Base-by-base conservation (phyloP, 179 eudicot species). In the Drosera spatulata region DNA sequence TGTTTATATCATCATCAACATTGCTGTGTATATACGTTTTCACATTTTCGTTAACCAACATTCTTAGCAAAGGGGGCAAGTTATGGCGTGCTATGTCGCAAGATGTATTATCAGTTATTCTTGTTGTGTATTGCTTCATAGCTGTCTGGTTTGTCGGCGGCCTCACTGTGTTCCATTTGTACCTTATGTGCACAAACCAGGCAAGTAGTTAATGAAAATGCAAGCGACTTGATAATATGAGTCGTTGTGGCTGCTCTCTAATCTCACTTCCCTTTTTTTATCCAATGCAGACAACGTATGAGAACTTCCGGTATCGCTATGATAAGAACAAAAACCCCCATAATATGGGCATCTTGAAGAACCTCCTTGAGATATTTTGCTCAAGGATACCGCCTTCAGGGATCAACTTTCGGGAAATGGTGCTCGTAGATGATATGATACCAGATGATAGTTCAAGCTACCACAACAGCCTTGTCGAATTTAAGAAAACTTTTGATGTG, bases 311-410 rank as follows among this genome's bases (percentile, higher is more conserved):
- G 51, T 85, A 85, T 60, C 87, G 87, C 7, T 91, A 83, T 60
- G 94, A 83, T 69, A 80, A 75, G 68, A 91, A 80, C 69, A 86
- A 83, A 66, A 91, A 91, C 66, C 96, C 97, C 8, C 80, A 81
- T 59, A 79, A 88, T 70, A 69, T 58, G 56, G 97, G 97, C 62
- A 60, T 71, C 40, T 58, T 82, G 40, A 14, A 60, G 44, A 91
- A 91, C 72, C 71, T 87, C 47, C 63, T 41, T 63, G 94, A 91
- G 62, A 71, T 79, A 14, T 80, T 91, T 60, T 73, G 80, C 68
- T 75, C 90, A 8, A 78, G 40, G 51, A 73, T 76, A 44, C 85
- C 84, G 7, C 79, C 85, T 55, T 83, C 97, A 5, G 11, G 79
- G 71, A 75, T 68, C 69, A 54, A 85, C 70, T 91, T 91, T 69